Base-by-base conservation (phyloP, 129 eudicot genomes). In the Glebionis coronaria region DNA sequence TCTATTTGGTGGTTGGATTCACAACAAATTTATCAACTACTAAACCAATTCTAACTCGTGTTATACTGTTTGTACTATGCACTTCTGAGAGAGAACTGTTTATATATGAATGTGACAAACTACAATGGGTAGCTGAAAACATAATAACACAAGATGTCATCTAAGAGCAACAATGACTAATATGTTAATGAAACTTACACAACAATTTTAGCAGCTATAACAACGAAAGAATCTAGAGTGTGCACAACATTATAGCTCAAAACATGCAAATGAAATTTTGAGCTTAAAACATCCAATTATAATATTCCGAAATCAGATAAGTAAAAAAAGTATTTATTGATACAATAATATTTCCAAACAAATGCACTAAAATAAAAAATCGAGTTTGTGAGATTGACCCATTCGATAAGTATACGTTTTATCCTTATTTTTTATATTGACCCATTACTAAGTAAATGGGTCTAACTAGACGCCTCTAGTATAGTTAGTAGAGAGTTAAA, bases 181-280 rank as follows among this genome's bases (percentile, higher is more conserved):
- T 15, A 45, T 74, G 44, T 68, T 58, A 16, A n/a, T 59, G 46
- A 54, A 76, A 66, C 88, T 67, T 81, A 93, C 99, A 89, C 82
- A 7, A 97, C 99, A 80, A 94, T 94, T 75, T 97, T 97, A 68
- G 99, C 99, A 11, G 97, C 97, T 42, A 97, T 94, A 70, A 94
- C 86, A 12, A 97, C 97, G 76, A 94, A 81, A 79, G 97, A 71
- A 87, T 94, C 99, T 38, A 97, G 99, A 23, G 92, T 77, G 77
- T 94, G 99, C 82, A 89, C 52, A n/a, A 97, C 99, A 73, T 94
- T 97, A 78, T 94, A 94, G 76, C 99, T 94, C 78, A 89, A 86
- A 77, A 93, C 98, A 96, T 93, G 77, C 60, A 70, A 70, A 29
- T 28, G 31, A 21, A 19, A 12, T 31, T 29, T 1, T 29, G 12